Evolutionary conservation across 2,329 filamentous ascomycete species (phyloP), one percentile per base, ranked within the genome.

Genomic region (Fusarium nanum): DNA sequence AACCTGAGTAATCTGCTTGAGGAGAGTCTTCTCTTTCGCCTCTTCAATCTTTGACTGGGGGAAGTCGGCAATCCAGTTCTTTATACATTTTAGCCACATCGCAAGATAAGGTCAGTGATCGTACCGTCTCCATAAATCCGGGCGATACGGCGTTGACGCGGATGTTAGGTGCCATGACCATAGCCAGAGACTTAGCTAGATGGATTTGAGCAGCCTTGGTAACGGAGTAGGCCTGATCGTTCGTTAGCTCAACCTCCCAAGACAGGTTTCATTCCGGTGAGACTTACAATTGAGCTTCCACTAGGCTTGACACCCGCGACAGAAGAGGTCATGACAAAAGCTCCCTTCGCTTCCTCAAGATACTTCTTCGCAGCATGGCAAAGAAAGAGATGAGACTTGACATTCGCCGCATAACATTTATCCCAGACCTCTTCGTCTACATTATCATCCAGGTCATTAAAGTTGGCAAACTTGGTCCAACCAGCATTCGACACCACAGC

Each of bases 341-440:
- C 52, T 3, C 61, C 61, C 1, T 46, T 41, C 3, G 60, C 45
- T 1, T 46, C 14, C 6, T 59, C 32, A 3, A 64, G 11, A 18
- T 59, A 10, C 0, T 50, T 41, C 27, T 8, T 64, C 2, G 32
- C 50, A 7, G 61, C 60, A 25, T 64, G 61, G 0, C 50, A 45
- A 12, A 64, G 60, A 3, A 64, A 64, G 9, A 64, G 4, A 1
- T 64, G 61, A 1, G 61, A 64, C 6, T 64, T 64, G 22, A 64
- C 61, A 23, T 64, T 64, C 0, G 61, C 61, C 1, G 61, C 60
- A 7, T 64, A 64, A 1, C 61, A 64, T 1, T 34, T 55, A 11
- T 64, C 61, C 61, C 60, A 65, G 3, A 65, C 60, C 3, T 59
- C 52, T 3, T 64, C 60, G n/a, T 64, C 52, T 1, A 64, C 61